These are phyloP conservation scores for Globisporangium emineosum DNA, from an alignment of 352 stramenopile genomes.

Conservation along the genomic window DNA sequence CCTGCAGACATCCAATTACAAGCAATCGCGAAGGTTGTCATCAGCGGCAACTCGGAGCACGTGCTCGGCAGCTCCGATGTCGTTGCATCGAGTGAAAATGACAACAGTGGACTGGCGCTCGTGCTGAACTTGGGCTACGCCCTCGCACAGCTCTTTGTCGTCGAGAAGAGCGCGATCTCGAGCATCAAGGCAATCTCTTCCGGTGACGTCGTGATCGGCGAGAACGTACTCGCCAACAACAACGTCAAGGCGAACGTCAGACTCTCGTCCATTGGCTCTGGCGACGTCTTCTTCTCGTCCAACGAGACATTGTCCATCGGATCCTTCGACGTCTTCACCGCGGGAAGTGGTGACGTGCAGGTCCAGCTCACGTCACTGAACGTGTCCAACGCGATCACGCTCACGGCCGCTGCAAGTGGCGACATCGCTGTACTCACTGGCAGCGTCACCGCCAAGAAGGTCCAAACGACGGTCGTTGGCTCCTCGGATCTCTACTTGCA, in stretches of 20 bases:
- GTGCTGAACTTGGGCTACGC: background rate
- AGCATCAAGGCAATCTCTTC: constrained; percentile 5
- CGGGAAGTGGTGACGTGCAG: constrained; percentile 10
- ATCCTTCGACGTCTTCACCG: background rate
- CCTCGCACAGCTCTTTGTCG: constrained; percentile 11
- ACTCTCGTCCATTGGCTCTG: constrained; percentile 8
- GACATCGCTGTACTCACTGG: constrained; percentile 3
- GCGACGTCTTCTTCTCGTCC: constrained; percentile 7
- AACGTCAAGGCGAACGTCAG: constrained; percentile 1
- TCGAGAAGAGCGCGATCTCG: background rate
- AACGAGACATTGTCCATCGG: background rate
- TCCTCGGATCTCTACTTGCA: constrained; percentile 6
- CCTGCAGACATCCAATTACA: background rate
- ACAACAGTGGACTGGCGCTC: background rate
- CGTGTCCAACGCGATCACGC: background rate
- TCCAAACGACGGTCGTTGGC: background rate
- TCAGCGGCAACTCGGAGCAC: constrained; percentile 50
- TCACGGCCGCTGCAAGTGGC: background rate
- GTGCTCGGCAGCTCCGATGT: constrained; percentile 43
- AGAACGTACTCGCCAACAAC: constrained; percentile 5
- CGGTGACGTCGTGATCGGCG: constrained; percentile 2
- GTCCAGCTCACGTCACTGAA: background rate
- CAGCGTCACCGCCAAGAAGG: background rate
- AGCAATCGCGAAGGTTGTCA: constrained; percentile 41
- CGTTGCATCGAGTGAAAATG: constrained; percentile 8